Base-by-base conservation (phyloP, 2,329 filamentous ascomycete genomes). In the Sporothrix pseudoabietina region DNA sequence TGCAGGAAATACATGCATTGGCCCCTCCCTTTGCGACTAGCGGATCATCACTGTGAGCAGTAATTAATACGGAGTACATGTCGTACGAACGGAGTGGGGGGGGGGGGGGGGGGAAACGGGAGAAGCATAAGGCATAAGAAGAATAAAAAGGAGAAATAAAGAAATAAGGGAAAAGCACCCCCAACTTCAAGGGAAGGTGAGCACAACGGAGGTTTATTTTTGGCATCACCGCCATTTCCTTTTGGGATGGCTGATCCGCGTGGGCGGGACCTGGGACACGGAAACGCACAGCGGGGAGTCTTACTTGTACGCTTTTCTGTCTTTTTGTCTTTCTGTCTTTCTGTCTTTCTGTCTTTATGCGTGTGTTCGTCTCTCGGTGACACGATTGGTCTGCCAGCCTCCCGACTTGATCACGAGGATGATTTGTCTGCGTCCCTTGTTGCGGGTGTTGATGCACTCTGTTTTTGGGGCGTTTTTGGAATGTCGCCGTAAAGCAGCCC, bases 161-260 rank as follows among this genome's bases (percentile, higher is more conserved):
- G 57, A 5, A 22, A n/a, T 19, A 1, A 35, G 14, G 30, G 35
- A 63, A 30, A 44, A 26, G 49, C 10, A 59, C 32, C 7, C n/a
- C 7, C 16, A 1, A 32, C 4, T 16, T 14, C 32, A 26, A 35
- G 9, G n/a, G 14, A 39, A 52, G 54, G n/a, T 54, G 49, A 55
- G n/a, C 55, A 57, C 72, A 44, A 41, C 32, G 55, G n/a, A 35
- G 63, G 30, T 72, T 75, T 75, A 75, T 75, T 75, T 75, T 75
- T 75, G 74, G 74, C 74, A 75, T 74, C 74, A 72, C 68, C 69
- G 65, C 68, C 41, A 57, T 71, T 72, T 66, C 54, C 26, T 39
- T 71, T 70, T 32, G 55, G 69, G 65, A 69, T 71, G 73, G 71
- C 65, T 47, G 59, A 71, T 68, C 61, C 59, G 52, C n/a, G 26